Evolutionary conservation across 176 grass and related monocot genomes (phyloP), one percentile per base, ranked within the genome.

Genomic region (Musa schizocarpa): DNA sequence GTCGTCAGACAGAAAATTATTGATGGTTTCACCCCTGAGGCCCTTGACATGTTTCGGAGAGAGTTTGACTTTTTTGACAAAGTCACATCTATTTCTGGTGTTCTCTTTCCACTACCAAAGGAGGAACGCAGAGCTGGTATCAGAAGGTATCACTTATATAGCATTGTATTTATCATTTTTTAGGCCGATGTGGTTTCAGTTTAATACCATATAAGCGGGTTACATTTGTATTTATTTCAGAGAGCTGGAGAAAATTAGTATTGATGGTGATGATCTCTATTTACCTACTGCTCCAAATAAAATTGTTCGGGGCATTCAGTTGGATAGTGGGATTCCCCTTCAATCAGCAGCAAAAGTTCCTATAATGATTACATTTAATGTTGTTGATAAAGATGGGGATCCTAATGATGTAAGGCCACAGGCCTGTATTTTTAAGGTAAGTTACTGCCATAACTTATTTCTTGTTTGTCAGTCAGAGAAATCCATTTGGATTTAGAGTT

Each of bases 261-360:
- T 99, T 65, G 85, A 92, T 79, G 95, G 95, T 73, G 95, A 94
- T 74, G 90, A 99, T 62, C 86, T 99, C 65, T 99, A 99, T 84
- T 70, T 99, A 70, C 95, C 95, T 75, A 99, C 95, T 69, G 95
- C 95, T 78, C 87, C 88, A 80, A 99, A 91, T 80, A 99, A 93
- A 82, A 80, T 99, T 69, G 95, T 99, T 53, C 79, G 76, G 82
- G 90, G 95, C 74, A 94, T 99, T 83, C 90, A 91, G 78, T 72
- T 99, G 80, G 90, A 94, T 78, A 99, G 95, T 69, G 95, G 95
- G 53, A 99, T 94, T 77, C 95, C 95, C 34, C 95, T 99, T 71
- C 95, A 99, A 75, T 99, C 95, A 65, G 95, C 95, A 25, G 95
- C 95, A 82, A 99, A 99, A 94, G 95, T 99, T 87, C 95, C 95